Evolutionary conservation across 805 yeast genomes (phyloP).

Genomic region (Saturnispora silvae): DNA sequence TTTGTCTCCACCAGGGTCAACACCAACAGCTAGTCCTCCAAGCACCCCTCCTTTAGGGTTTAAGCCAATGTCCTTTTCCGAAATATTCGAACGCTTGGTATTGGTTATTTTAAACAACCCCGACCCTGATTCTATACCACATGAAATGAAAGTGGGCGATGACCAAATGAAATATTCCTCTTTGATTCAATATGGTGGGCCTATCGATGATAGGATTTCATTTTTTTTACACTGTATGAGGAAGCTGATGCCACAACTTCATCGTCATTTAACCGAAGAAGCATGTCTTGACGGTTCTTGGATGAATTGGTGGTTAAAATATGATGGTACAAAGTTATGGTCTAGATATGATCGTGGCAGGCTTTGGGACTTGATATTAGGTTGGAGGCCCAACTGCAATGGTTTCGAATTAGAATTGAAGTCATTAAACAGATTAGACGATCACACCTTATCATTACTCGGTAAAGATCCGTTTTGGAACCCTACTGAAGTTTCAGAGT

Average conservation of each 20-base stretch:
- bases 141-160: slow-evolving; percentile 9
- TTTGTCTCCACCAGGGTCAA: slow-evolving; percentile 20
- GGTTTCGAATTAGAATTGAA: slow-evolving; percentile 19
- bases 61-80: slow-evolving; percentile 45
- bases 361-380: slow-evolving; percentile 79
- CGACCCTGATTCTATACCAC: slow-evolving; percentile 26
- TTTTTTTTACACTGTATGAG: slow-evolving; percentile 57
- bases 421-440: slow-evolving; percentile 15
- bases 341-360: slow-evolving; percentile 75
- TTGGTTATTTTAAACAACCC: slow-evolving; percentile 71
- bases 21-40: slow-evolving; percentile 18
- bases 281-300: slow-evolving; percentile 73
- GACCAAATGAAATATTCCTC: slow-evolving; percentile 14
- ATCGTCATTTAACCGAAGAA: slow-evolving; percentile 69
- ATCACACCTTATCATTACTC: slow-evolving; percentile 21
- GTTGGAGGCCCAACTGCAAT: slow-evolving; percentile 47
- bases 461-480: slow-evolving; percentile 63
- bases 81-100: slow-evolving; percentile 63
- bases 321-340: slow-evolving; percentile 80
- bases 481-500: slow-evolving; percentile 24
- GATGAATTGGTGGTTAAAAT: slow-evolving; percentile 92
- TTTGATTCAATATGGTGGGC: slow-evolving; percentile 37
- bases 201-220: slow-evolving; percentile 55
- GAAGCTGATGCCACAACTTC: slow-evolving; percentile 61
- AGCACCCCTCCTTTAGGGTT: slow-evolving; percentile 14